Base-by-base conservation (phyloP, 1,139 yeast species). In the Diutina sp. region DNA sequence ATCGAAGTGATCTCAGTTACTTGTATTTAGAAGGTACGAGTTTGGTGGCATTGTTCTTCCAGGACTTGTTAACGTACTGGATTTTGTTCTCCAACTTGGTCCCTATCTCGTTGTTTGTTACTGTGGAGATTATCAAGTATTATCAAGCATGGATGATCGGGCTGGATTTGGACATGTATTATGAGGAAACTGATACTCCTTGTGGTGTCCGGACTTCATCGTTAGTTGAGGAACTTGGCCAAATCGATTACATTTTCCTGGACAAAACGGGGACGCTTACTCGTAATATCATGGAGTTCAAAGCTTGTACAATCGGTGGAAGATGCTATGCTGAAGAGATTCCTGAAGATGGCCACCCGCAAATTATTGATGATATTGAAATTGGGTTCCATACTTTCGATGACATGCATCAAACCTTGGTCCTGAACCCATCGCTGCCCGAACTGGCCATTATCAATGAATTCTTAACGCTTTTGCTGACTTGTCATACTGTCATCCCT, bases 401-500 rank as follows among this genome's bases (percentile, higher is more conserved):
- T 9, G 84, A 83, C 52, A 67, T 91, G 69, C 75, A 77, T 50
- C 71, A 70, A 8, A 44, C 35, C 11, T 85, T 83, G 62, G 71
- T 85, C 63, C 67, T 71, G 9, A 69, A 73, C 57, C 70, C 74
- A 30, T 59, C 65, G 3, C 66, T 67, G 62, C 74, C 78, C 58
- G 90, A 84, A 57, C 74, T 84, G 1, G 78, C 82, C 6, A 77
- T 87, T 4, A 87, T 91, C 58, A 85, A 88, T 63, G 91, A 87
- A 64, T 91, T 95, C 63, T 79, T 95, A 62, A 86, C 93, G 0
- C 74, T 91, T 57, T 74, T 95, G 58, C 89, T 98, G 56, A 86
- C 96, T 0, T 95, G 99, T 68, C 99, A 95, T 66, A 95, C 99
- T 0, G 99, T 95, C 54, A 95, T 95, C 60, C 99, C 99, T 0